Percentiles rank a stretch among this genome's conserved stretches.
phyloP scores from a whole-genome alignment of 2,329 filamentous ascomycete species.

The Aureobasidium melanogenum region DNA sequence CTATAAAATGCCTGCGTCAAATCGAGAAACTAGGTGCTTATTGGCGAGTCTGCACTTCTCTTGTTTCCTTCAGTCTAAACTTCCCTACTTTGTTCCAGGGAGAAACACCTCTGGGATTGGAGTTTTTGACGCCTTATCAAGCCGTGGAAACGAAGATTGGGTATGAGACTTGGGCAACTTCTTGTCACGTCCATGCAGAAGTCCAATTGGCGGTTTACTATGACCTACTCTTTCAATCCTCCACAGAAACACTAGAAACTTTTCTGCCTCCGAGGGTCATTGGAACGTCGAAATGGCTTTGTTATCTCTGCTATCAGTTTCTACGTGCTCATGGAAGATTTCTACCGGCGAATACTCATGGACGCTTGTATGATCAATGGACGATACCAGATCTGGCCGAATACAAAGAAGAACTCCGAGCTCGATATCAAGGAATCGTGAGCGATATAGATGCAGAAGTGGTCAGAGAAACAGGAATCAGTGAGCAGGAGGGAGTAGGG shows the following conservation, averaged over 20 bases:
- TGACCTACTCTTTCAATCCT: neutral
- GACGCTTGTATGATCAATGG: conserved; percentile 9
- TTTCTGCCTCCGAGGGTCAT: neutral
- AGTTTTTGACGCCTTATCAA: neutral
- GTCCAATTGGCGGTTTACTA: conserved; percentile 7
- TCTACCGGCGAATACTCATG: neutral
- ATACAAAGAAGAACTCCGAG: neutral
- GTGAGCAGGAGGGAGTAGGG: neutral
- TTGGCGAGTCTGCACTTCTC: neutral
- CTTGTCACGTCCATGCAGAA: conserved; percentile 9
- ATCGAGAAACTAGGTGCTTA: conserved; percentile 4
- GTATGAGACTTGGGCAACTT: conserved; percentile 3
- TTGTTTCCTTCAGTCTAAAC: neutral
- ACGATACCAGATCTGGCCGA: conserved; percentile 9
- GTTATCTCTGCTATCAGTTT: conserved; percentile 8
- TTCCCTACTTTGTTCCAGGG: neutral
- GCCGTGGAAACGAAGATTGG: neutral
- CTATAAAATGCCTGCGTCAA: conserved; percentile 9
- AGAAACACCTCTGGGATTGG: neutral
- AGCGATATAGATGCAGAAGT: neutral
- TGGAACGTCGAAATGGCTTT: conserved; percentile 7
- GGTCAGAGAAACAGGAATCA: neutral
- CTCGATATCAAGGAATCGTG: neutral
- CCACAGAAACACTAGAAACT: too few species aligned
- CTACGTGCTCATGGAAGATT: neutral